Percentiles rank a stretch among this genome's conserved stretches.
These are phyloP conservation scores for Cudoniella acicularis DNA, from an alignment of 495 filamentous ascomycete genomes.

Conservation along the genomic window DNA sequence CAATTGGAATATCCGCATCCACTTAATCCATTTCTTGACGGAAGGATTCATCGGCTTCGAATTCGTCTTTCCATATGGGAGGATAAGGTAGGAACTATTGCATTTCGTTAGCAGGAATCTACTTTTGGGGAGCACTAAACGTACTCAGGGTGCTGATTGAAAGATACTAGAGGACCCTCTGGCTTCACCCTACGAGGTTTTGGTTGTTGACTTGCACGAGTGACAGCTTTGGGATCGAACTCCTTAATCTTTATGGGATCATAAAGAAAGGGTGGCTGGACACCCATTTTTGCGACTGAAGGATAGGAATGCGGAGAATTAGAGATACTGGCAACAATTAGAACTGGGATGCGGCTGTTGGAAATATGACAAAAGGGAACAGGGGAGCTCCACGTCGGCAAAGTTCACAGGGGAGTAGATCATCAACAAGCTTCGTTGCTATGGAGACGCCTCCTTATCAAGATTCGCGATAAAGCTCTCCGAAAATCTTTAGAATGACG, in stretches of 20 bases:
- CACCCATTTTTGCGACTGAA: constrained; percentile 43
- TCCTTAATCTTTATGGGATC: constrained; percentile 41
- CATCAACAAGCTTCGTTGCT: constrained; percentile 8
- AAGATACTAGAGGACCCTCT: constrained; percentile 69
- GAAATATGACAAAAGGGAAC: constrained; percentile 9
- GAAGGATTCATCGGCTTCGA: constrained; percentile 63
- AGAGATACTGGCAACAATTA: background rate
- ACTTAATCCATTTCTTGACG: constrained; percentile 66
- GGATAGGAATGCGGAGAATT: background rate
- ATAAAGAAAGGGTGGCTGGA: constrained; percentile 69
- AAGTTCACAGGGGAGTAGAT: background rate
- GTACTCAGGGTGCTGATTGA: constrained; percentile 83
- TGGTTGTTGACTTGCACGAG: constrained; percentile 63
- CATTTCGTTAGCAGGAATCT: constrained; percentile 1
- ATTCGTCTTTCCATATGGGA: constrained; percentile 45
- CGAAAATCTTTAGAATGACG: constrained; percentile 21
- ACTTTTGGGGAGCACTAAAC: constrained; percentile 21
- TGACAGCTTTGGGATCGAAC: constrained; percentile 82
- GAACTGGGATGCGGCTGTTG: constrained; percentile 3
- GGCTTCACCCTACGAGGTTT: constrained; percentile 55
- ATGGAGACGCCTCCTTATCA: constrained; percentile 8
- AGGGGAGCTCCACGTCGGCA: constrained; percentile 7
- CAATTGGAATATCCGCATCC: constrained; percentile 61
- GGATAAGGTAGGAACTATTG: constrained; percentile 36
- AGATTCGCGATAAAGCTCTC: constrained; percentile 4